These are phyloP conservation scores for Euphrasia arctica DNA, from an alignment of 305 asterid species.

Conservation along the genomic window DNA sequence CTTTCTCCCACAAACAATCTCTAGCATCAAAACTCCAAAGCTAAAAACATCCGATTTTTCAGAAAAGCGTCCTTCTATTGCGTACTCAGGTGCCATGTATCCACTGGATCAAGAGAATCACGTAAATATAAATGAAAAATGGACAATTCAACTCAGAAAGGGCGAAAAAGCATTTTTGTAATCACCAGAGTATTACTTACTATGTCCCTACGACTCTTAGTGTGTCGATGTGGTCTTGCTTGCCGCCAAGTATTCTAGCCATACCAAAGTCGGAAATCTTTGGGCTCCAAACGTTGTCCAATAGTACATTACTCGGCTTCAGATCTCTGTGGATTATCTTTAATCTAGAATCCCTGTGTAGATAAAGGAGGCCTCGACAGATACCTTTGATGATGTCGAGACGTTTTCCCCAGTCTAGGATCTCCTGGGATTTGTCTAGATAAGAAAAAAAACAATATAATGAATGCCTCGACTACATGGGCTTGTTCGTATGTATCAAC, in stretches of 20 bases:
- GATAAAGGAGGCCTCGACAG: slow-evolving; percentile 8
- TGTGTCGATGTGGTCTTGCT: slow-evolving; percentile 5
- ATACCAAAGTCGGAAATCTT: slow-evolving; percentile 9
- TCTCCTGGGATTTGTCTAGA: slow-evolving; percentile 6
- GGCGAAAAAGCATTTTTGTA: no score
- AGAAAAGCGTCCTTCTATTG: slow-evolving; percentile 44
- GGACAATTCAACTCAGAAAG: no score
- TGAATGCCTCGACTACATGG: no score
- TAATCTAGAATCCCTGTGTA: background rate
- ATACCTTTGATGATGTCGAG: slow-evolving; percentile 5
- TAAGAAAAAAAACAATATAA: background rate
- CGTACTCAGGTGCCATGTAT: slow-evolving; percentile 56
- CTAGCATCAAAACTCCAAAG: slow-evolving; percentile 46
- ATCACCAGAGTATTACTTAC: background rate
- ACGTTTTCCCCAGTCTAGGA: slow-evolving; percentile 2
- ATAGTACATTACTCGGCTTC: background rate
- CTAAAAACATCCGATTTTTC: slow-evolving; percentile 51
- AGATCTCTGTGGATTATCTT: slow-evolving; percentile 8
- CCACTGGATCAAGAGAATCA: slow-evolving; percentile 31
- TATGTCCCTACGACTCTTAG: slow-evolving; percentile 7
- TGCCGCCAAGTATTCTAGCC: slow-evolving; percentile 5
- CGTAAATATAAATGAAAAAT: background rate
- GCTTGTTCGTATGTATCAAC: background rate
- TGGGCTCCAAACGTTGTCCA: background rate
- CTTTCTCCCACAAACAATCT: slow-evolving; percentile 44